Evolutionary conservation across 768 basidiomycete genomes (phyloP), one percentile per base, ranked within the genome.

Genomic region (Naganishia onofrii): DNA sequence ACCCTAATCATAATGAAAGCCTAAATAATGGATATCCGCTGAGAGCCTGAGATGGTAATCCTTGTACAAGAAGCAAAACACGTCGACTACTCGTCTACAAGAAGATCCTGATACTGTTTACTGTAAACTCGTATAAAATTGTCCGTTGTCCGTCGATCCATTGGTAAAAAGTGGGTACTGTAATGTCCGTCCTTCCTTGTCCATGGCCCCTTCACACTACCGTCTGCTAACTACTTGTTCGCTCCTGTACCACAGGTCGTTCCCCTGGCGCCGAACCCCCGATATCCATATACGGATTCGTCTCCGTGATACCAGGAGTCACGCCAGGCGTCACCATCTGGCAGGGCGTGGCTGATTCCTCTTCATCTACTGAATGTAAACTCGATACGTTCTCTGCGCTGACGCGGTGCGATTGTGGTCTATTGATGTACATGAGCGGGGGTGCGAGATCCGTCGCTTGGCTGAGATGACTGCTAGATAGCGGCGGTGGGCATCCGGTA

Each of bases 311-410:
- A 56, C 57, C 31, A 38, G 21, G 21, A 6, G 60, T 44, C 21
- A 36, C 17, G 6, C 36, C 57, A 34, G 32, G 36, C 23, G 60
- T n/a, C n/a, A 17, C 21, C 19, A 23, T 3, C n/a, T 44, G 36
- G n/a, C 60, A 17, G 12, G 60, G 60, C 23, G 60, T 34, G 12
- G 38, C 36, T 19, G 60, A 21, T 63, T 63, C 60, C 60, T 63
- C 60, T n/a, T 63, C 60, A 26, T 63, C 60, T 29, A 63, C 60
- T 2, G 60, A 63, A 19, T 63, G 36, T 1, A 63, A 26, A 44
- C 42, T 63, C 32, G 36, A 26, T 13, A 63, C 60, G 34, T 63
- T 42, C 23, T 36, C 42, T 2, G 42, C 23, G 28, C 60, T 63
- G 3, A 10, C n/a, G 26, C 60, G 34, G n/a, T 63, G 38, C 1